A percentile compares a stretch with the other conserved stretches of the same genome.
phyloP scores from a whole-genome alignment of 2,329 filamentous ascomycete genomes.

The Elsinoe perseae region DNA sequence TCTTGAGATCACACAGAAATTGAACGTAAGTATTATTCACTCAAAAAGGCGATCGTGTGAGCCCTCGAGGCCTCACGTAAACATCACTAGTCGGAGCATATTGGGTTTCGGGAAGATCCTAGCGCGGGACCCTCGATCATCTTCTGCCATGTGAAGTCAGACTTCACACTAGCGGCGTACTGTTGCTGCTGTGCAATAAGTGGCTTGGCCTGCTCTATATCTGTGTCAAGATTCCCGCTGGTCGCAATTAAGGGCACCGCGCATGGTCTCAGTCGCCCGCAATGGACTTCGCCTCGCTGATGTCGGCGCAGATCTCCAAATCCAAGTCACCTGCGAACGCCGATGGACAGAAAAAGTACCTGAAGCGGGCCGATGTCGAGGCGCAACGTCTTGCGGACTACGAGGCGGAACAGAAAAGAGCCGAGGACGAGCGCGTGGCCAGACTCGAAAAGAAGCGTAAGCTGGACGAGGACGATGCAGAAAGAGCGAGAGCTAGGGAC shows the following conservation, averaged over 20 bases:
- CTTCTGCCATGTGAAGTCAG: background rate
- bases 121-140: background rate
- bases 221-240: too few species aligned
- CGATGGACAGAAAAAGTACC: slow-evolving; percentile 58
- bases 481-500: slow-evolving; percentile 60
- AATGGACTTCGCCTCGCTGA: slow-evolving; percentile 94
- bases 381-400: slow-evolving; percentile 73
- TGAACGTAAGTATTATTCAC: too few species aligned
- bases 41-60: too few species aligned
- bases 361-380: slow-evolving; percentile 80
- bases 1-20: too few species aligned
- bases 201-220: too few species aligned
- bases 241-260: too few species aligned
- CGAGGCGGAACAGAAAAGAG: slow-evolving; percentile 66
- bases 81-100: background rate
- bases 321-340: slow-evolving; percentile 49
- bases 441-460: slow-evolving; percentile 74
- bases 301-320: slow-evolving; percentile 88
- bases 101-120: slow-evolving; percentile 1
- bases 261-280: too few species aligned
- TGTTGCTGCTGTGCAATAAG: too few species aligned
- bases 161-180: background rate
- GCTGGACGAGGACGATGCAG: slow-evolving; percentile 74
- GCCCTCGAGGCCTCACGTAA: too few species aligned
- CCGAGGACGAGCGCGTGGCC: slow-evolving; percentile 63